These are phyloP conservation scores for Albizia julibrissin DNA, from an alignment of 306 rosid species.

Conservation along the genomic window DNA sequence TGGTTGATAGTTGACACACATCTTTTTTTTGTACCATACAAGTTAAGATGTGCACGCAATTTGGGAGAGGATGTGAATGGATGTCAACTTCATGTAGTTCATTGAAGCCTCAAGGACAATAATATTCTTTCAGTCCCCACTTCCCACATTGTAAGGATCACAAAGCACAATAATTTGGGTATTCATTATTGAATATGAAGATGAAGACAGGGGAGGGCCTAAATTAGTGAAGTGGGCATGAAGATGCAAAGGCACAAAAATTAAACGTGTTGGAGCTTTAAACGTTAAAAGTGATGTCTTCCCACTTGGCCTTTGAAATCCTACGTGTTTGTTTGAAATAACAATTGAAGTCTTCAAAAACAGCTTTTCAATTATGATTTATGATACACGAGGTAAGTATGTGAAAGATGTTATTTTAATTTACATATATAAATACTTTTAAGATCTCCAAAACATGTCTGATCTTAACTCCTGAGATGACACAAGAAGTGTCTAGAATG, in stretches of 20 bases:
- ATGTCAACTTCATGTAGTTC: slow-evolving; percentile 33
- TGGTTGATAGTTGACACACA: too few relatives aligned
- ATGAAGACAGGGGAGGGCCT: too few relatives aligned
- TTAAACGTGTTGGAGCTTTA: neutral
- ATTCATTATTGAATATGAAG: too few relatives aligned
- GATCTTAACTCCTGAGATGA: neutral
- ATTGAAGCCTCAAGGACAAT: neutral
- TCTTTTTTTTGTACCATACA: neutral
- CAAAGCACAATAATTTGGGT: neutral
- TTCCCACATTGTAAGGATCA: slow-evolving; percentile 20
- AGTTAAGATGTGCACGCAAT: neutral
- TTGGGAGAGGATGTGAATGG: neutral
- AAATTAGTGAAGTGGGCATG: neutral
- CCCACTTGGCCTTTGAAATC: neutral
- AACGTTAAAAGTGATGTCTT: neutral
- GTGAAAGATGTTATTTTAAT: too few relatives aligned
- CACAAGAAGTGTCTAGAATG: neutral
- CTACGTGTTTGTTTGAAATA: too few relatives aligned
- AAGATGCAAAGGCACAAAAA: neutral
- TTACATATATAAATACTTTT: too few relatives aligned
- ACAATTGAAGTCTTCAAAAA: too few relatives aligned
- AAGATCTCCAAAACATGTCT: too few relatives aligned
- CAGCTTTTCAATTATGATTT: too few relatives aligned
- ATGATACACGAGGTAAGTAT: too few relatives aligned
- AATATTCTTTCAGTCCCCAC: slow-evolving; percentile 33